These are phyloP conservation scores for Pythium oligandrum DNA, from an alignment of 352 stramenopile genomes.

Conservation along the genomic window DNA sequence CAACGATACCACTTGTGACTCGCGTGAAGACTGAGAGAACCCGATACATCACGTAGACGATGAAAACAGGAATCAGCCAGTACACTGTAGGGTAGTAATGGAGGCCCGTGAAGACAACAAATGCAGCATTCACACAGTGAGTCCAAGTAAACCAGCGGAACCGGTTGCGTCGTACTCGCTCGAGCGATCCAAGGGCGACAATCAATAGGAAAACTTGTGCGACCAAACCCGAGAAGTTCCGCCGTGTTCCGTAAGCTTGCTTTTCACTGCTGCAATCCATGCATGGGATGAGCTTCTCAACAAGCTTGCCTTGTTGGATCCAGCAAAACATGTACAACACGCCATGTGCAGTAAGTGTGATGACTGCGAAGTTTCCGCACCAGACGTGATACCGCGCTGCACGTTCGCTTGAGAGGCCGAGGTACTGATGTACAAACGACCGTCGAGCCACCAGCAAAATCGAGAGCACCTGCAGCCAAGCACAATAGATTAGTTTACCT, in stretches of 20 bases:
- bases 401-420: slow-evolving; percentile 50
- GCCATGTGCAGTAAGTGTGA: slow-evolving; percentile 42
- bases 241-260: slow-evolving; percentile 40
- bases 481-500: too few relatives aligned
- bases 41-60: slow-evolving; percentile 63
- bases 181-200: slow-evolving; percentile 40
- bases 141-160: slow-evolving; percentile 55
- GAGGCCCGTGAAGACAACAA: slow-evolving; percentile 42
- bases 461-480: slow-evolving; percentile 31
- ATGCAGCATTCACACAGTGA: slow-evolving; percentile 44
- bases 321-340: slow-evolving; percentile 51
- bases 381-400: slow-evolving; percentile 58
- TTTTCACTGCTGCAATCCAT: slow-evolving; percentile 29
- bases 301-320: slow-evolving; percentile 43
- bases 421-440: slow-evolving; percentile 63
- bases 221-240: slow-evolving; percentile 61
- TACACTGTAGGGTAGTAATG: slow-evolving; percentile 65
- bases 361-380: slow-evolving; percentile 44
- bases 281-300: slow-evolving; percentile 55
- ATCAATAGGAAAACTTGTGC: slow-evolving; percentile 36
- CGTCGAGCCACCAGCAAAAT: slow-evolving; percentile 52
- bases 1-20: slow-evolving; percentile 6
- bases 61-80: slow-evolving; percentile 48
- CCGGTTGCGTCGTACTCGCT: slow-evolving; percentile 39
- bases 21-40: slow-evolving; percentile 35